Conservation (phyloP, 148 eudicot genomes). For the Fallopia convolvulus region DNA sequence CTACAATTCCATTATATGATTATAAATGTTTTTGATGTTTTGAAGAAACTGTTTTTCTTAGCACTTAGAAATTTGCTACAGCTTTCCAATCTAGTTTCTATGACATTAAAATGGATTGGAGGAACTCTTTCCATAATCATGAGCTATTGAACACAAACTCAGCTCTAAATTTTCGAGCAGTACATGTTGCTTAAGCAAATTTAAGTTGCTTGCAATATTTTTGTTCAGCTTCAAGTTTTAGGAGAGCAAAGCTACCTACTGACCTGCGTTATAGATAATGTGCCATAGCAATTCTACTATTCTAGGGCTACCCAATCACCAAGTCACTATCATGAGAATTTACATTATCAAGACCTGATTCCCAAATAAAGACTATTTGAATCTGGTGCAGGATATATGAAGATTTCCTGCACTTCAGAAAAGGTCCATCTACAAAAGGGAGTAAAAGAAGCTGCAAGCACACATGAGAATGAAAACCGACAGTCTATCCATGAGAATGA, state of each 20-base stretch:
- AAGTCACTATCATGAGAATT: background rate
- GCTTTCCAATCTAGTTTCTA: background rate
- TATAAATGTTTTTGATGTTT: background rate
- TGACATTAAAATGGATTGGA: background rate
- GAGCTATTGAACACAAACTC: background rate
- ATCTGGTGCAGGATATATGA: background rate
- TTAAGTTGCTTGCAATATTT: background rate
- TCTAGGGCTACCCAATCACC: background rate
- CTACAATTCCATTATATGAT: background rate
- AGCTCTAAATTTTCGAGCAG: background rate
- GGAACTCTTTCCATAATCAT: background rate
- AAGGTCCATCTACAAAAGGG: background rate
- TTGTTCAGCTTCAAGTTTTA: background rate
- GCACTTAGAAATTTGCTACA: background rate
- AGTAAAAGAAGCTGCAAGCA: background rate
- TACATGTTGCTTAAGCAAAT: background rate
- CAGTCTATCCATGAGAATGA: background rate
- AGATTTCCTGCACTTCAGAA: background rate
- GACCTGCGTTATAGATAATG: background rate
- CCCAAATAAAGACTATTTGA: background rate
- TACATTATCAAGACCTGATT: background rate
- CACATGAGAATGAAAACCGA: background rate
- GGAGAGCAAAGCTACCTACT: background rate
- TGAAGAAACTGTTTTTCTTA: background rate
- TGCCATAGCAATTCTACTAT: background rate